Base-by-base conservation (phyloP, 108 stramenopile genomes). In the Nitzschia sp. region DNA sequence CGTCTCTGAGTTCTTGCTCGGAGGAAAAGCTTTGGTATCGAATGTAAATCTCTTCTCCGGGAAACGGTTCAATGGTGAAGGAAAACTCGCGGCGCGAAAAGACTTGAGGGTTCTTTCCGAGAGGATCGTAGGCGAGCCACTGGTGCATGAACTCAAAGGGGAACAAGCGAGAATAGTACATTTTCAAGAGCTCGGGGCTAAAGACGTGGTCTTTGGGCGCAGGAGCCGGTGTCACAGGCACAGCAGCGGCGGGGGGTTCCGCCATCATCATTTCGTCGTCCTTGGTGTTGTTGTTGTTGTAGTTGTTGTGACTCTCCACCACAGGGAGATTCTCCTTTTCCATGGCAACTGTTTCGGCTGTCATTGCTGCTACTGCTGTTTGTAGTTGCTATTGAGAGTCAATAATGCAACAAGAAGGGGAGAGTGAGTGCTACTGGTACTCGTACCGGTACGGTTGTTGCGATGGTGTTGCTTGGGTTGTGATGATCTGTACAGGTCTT, bases 41-140 rank as follows among this genome's bases (percentile, higher is more conserved):
- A 57, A 98, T 94, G 81, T 98, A 99, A 35, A 98, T 87, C 73
- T 99, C 99, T 58, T 97, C 93, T 6, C 89, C 92, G 16, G 90
- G 79, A 3, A 60, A 55, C 9, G 84, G 79, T 62, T 97, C 92
- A 45, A 98, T 86, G 29, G 98, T 98, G 71, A 98, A 98, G 71
- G 90, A 95, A 58, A 96, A 97, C 79, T 99, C 98, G n/a, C 99
- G 83, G 26, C 88, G 84, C 23, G 80, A 46, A 59, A 93, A 91
- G 28, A 87, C 25, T 44, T 75, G 69, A 65, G 48, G 61, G 36
- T 58, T 27, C 53, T 63, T 59, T 74, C 69, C 58, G 13, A 31
- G n/a, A 27, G 55, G 67, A 45, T 68, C 56, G 28, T 69, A 53
- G 50, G 48, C 31, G 16, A 61, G 53, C 53, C 73, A 58, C 19